Evolutionary conservation across 768 basidiomycete species (phyloP), one percentile per base, ranked within the genome.

Genomic region (Leccinum subtestaceum): DNA sequence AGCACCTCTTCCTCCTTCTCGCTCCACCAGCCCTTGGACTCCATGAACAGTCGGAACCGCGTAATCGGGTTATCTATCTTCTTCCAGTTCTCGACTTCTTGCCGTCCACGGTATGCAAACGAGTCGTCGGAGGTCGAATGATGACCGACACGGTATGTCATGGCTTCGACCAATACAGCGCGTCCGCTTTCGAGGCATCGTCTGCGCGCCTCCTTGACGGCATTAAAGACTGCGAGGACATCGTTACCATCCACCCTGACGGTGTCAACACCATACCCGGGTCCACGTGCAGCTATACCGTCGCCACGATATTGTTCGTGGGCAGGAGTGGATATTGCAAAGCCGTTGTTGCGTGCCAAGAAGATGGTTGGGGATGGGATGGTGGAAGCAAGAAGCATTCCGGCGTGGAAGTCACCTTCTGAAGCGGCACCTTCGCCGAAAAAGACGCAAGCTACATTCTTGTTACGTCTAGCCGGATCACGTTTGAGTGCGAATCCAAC

Each of bases 61-160:
- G 81, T 80, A 58, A 94, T 84, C 2, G 94, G 94, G 69, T 95
- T 95, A 61, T 96, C 92, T 57, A 97, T 85, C 32, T 91, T 87
- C 75, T 93, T 95, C 67, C 89, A 84, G 65, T 95, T 89, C 73
- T 96, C 92, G 31, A 97, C 95, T 67, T 96, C 95, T 57, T 91
- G 83, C 19, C 91, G 83, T 1, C 91, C 81, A 43, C 95, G 86
- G 72, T 98, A 98, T 21, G 94, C 95, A 67, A 91, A 95, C 5
- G 93, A 95, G 72, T 98, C 95, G 67, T 98, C 95, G 10, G 95
- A 96, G 0, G 92, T 95, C 17, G 91, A 93, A 70, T 95, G 93
- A 69, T 98, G 94, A n/a, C 94, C 90, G 12, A 97, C 88, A 27
- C 94, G 84, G 69, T 96, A 96, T 8, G 88, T 89, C 93, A 95